Percentiles rank a stretch among this genome's conserved stretches.
These are phyloP conservation scores for Colletotrichum lini DNA, from an alignment of 2,329 filamentous ascomycete genomes.

Conservation along the genomic window DNA sequence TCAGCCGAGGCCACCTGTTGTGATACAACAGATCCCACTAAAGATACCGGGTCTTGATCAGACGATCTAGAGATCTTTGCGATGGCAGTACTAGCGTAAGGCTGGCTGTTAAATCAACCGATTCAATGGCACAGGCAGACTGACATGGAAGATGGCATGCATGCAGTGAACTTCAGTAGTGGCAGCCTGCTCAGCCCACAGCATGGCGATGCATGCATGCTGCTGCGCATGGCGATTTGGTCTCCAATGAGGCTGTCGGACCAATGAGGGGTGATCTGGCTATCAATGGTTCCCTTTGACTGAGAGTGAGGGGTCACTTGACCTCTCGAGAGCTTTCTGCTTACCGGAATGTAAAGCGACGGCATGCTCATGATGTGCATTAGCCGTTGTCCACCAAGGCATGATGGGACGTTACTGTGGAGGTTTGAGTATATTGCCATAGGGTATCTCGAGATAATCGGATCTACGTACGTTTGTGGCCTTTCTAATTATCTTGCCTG, in stretches of 20 bases:
- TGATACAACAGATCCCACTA: neutral
- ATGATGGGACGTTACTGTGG: neutral
- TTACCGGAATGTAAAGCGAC: neutral
- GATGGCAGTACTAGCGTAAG: neutral
- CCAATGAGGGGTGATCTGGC: neutral
- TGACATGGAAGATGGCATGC: neutral
- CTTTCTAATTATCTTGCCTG: no score
- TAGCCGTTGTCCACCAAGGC: neutral
- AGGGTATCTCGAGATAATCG: neutral
- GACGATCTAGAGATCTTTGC: neutral
- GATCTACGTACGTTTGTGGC: no score
- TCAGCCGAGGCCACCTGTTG: neutral
- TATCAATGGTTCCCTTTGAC: neutral
- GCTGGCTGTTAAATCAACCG: no score
- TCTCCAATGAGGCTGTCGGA: neutral
- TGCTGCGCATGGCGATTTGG: neutral
- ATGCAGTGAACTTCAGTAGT: neutral
- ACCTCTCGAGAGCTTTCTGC: neutral
- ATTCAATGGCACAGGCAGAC: neutral
- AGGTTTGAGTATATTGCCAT: neutral
- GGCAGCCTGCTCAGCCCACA: neutral
- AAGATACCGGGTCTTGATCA: neutral
- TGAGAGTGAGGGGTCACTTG: neutral
- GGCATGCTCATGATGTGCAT: neutral
- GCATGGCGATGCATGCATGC: neutral